Base-by-base conservation (phyloP, 2,329 filamentous ascomycete species). In the Aspergillus pseudotamarii region DNA sequence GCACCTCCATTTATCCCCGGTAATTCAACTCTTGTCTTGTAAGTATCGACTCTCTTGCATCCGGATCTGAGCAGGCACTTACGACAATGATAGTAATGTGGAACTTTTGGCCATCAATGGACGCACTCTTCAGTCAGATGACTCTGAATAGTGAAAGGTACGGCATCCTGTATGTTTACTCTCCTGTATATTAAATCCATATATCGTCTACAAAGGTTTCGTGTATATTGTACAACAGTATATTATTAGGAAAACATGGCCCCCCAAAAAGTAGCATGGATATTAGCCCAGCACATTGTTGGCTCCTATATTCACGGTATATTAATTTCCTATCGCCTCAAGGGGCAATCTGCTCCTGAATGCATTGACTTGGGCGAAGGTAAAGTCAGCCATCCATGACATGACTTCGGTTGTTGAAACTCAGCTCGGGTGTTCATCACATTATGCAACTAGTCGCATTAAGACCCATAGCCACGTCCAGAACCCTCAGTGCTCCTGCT, bases 11-110 rank as follows among this genome's bases (percentile, higher is more conserved):
- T 69, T 36, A 69, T 69, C 41, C 67, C 67, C 0, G 67, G 67
- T 3, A 69, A 69, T 28, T 66, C 67, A 1, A 64, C 57, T 19
- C 66, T 69, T 12, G 67, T 69, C 32, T 69, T 69, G 67, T 69
- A 48, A 64, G 65, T 65, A 1, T 2, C 19, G 5, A 8, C 10
- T 30, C 12, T 3, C 16, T 11, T 21, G 12, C 11, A n/a, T 19
- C 41, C 6, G 21, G 16, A 14, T n/a, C 4, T 9, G 8, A 23
- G n/a, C 19, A 6, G 16, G 3, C 10, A 41, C 48, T 59, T 11
- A 59, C 32, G 26, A 14, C 14, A 26, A n/a, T 11, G 6, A 51
- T 30, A 64, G 62, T 10, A 58, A 55, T 23, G 59, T 64, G 14
- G 59, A 64, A 28, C 48, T 64, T n/a, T 30, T 64, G 5, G 62